Conservation (phyloP, 1,284 basidiomycete genomes). For the Taiwanofungus camphoratus region DNA sequence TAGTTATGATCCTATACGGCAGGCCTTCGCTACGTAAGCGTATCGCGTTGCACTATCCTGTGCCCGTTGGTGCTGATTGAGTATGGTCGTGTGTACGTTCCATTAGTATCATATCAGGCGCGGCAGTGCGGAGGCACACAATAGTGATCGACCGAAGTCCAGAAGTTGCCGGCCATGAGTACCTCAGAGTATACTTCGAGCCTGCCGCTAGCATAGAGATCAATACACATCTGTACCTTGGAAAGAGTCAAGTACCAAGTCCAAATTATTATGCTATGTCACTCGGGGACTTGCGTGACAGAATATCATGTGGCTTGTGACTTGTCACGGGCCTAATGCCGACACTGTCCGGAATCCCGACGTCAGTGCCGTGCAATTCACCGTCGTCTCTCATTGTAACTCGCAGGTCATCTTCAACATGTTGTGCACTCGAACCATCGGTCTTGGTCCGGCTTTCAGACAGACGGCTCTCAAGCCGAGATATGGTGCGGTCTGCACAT, state of each 20-base stretch:
- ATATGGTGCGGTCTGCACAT: conserved; percentile 33
- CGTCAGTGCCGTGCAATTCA: not conserved
- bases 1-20: too few species aligned
- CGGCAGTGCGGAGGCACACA: too few species aligned
- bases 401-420: conserved; percentile 26
- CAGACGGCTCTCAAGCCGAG: conserved; percentile 43
- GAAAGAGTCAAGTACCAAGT: too few species aligned
- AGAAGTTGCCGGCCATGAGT: too few species aligned
- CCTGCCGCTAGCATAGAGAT: not conserved
- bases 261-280: too few species aligned
- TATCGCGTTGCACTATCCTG: too few species aligned
- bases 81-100: too few species aligned
- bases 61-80: too few species aligned
- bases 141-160: too few species aligned
- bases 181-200: not conserved
- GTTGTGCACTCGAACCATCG: conserved; percentile 46
- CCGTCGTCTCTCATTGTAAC: conserved; percentile 2
- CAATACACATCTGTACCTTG: not conserved
- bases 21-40: too few species aligned
- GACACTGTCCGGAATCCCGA: conserved; percentile 4
- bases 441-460: conserved; percentile 49
- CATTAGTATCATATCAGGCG: too few species aligned
- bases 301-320: not conserved
- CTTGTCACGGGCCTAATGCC: too few species aligned
- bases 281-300: not conserved